phyloP scores from a whole-genome alignment of 1,284 basidiomycete genomes.

The Kwoniella shivajii region DNA sequence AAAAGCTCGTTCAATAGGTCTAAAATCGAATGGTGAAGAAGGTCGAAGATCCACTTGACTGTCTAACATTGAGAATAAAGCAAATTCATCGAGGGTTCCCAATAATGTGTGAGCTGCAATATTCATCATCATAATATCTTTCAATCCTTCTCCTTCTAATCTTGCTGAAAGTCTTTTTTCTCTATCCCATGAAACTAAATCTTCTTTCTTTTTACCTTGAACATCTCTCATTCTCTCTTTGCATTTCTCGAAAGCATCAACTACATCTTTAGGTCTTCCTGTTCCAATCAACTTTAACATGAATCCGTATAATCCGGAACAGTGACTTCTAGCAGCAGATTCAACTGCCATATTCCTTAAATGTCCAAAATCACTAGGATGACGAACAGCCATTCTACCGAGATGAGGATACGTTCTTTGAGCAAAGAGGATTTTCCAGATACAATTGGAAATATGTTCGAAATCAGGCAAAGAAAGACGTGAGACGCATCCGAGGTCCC shows the following conservation, averaged over 20 bases:
- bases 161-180: conserved; percentile 26
- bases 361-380: conserved; percentile 17
- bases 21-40: conserved; percentile 6
- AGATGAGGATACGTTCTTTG: conserved; percentile 4
- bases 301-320: conserved; percentile 22
- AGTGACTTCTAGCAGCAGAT: conserved; percentile 25
- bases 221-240: conserved; percentile 19
- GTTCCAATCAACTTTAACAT: conserved; percentile 23
- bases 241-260: conserved; percentile 13
- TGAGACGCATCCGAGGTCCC: conserved; percentile 4
- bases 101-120: conserved; percentile 33
- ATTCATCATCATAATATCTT: conserved; percentile 20
- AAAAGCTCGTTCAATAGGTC: conserved; percentile 7
- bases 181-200: conserved; percentile 19
- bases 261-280: conserved; percentile 21
- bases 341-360: conserved; percentile 30
- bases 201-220: conserved; percentile 23
- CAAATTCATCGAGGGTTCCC: conserved; percentile 20
- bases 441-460: conserved; percentile 11
- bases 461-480: conserved; percentile 8
- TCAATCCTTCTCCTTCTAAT: conserved; percentile 21
- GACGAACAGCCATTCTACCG: conserved; percentile 1
- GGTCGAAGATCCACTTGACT: conserved; percentile 14
- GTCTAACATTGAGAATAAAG: conserved; percentile 20
- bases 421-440: conserved; percentile 4